Evolutionary conservation across 2,329 filamentous ascomycete species (phyloP), one percentile per base, ranked within the genome.

Genomic region (Colletotrichum cereale): DNA sequence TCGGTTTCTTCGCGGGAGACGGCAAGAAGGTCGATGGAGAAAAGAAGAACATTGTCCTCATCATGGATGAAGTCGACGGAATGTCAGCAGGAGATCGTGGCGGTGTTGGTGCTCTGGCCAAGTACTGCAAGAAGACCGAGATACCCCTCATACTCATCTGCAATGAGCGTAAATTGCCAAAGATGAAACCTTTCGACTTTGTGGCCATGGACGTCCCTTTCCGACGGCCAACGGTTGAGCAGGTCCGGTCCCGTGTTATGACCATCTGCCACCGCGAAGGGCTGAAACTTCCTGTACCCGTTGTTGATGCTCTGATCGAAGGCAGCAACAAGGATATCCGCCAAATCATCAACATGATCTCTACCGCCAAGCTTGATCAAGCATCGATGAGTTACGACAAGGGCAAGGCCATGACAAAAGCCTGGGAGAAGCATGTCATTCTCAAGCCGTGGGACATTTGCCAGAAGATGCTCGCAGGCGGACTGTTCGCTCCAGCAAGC

Each of bases 51-150:
- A 90, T 98, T 42, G 94, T 98, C 7, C 85, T 99, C 60, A 94
- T 99, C 82, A 98, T 99, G 96, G 96, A 99, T 76, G 96, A 99
- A 82, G 96, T 99, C 5, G 96, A 99, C 77, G 96, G 96, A 63
- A 98, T 99, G 96, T 98, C 96, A 73, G 95, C 94, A 44, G 96
- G 96, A 79, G 96, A 99, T 79, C 92, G 96, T 73, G 96, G 96
- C 75, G 96, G 96, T 80, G 96, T 99, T 58, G 96, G 95, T 62
- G 96, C 96, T 38, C 86, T 99, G 67, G 96, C 96, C 67, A 94
- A 96, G 70, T 92, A 97, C 65, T 98, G 96, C 86, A 97, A 93
- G 84, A 98, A 97, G 86, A 96, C 95, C 0, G 91, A 96, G 76
- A 91, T 99, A 31, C 96, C 96, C 0, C 92, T 99, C 79, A 98